Percentiles rank a stretch among this genome's conserved stretches.
These are phyloP conservation scores for Acer campestre DNA, from an alignment of 345 rosid genomes.

Conservation along the genomic window DNA sequence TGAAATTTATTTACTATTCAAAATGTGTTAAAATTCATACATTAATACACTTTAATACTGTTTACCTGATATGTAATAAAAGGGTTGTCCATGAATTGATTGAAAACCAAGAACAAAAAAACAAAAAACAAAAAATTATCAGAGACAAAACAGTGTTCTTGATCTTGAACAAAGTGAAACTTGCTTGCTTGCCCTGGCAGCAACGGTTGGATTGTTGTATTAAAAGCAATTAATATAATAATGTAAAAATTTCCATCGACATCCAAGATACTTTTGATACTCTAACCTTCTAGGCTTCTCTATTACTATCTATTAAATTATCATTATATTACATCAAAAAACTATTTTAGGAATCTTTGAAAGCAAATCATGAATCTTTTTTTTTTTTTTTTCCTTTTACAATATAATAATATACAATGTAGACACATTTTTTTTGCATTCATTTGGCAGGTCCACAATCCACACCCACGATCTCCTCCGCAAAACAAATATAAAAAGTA, in stretches of 20 bases:
- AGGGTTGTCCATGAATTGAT: neutral
- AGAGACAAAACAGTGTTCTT: neutral
- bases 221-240: neutral
- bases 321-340: neutral
- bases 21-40: too few relatives aligned
- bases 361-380: neutral
- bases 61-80: neutral
- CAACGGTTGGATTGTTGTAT: neutral
- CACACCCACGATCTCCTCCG: neutral
- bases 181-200: neutral
- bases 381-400: neutral
- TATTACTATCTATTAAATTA: too few relatives aligned
- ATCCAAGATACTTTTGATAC: conserved; percentile 14
- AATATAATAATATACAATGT: neutral
- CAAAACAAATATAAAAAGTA: neutral
- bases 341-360: neutral
- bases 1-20: too few relatives aligned
- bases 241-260: neutral
- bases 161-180: neutral
- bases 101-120: neutral
- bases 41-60: too few relatives aligned
- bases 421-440: neutral
- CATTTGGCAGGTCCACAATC: neutral
- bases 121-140: neutral
- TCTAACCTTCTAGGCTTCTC: neutral